Evolutionary conservation across 139 green algal species (phyloP).

Genomic region (Spirogloea muscicola): DNA sequence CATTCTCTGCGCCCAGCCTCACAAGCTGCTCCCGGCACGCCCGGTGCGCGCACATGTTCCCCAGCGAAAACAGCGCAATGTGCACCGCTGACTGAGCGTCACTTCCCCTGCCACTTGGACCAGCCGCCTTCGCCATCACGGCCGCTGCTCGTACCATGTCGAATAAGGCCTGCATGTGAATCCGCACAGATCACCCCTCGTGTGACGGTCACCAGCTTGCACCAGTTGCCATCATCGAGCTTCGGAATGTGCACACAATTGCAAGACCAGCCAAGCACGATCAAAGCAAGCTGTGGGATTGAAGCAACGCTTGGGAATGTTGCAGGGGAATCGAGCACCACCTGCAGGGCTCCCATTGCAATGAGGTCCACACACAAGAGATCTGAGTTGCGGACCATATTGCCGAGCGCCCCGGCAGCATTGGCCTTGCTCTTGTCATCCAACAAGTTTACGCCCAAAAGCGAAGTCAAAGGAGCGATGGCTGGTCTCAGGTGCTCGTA

Average conservation of each 20-base stretch:
- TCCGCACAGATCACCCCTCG: neutral
- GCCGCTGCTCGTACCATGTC: neutral
- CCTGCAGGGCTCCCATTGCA: slow-evolving; percentile 38
- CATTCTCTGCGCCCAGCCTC: slow-evolving; percentile 47
- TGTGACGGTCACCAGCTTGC: neutral
- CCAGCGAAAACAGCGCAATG: slow-evolving; percentile 89
- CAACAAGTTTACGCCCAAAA: slow-evolving; percentile 54
- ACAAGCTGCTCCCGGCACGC: slow-evolving; percentile 53
- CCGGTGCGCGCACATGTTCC: slow-evolving; percentile 77
- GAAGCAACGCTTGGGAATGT: neutral
- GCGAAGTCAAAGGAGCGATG: slow-evolving; percentile 67
- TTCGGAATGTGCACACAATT: too few species aligned
- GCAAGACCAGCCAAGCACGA: neutral
- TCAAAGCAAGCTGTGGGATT: slow-evolving; percentile 1
- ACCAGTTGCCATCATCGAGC: too few species aligned
- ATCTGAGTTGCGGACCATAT: slow-evolving; percentile 83
- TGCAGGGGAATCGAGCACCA: neutral
- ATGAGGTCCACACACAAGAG: slow-evolving; percentile 74
- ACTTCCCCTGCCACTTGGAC: too few species aligned
- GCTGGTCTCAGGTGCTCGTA: slow-evolving; percentile 71
- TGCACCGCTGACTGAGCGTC: slow-evolving; percentile 50
- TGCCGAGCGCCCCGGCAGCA: slow-evolving; percentile 88
- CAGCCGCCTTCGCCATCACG: slow-evolving; percentile 54
- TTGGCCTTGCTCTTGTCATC: slow-evolving; percentile 90
- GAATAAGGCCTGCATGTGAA: neutral